These are phyloP conservation scores for Parietaria judaica DNA, from an alignment of 306 rosid genomes.

Conservation along the genomic window DNA sequence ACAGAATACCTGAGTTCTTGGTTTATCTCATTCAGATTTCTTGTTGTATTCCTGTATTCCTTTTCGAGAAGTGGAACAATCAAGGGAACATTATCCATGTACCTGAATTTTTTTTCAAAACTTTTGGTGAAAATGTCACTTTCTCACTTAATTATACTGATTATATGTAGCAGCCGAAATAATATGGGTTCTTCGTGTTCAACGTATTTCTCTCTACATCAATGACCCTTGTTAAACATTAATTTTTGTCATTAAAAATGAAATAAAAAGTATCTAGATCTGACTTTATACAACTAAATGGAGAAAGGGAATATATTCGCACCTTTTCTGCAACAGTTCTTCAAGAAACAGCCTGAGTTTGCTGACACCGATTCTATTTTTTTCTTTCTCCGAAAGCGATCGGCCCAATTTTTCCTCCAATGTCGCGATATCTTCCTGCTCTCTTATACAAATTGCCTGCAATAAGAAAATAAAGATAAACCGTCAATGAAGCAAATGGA, in stretches of 20 bases:
- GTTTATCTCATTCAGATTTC: conserved; percentile 65
- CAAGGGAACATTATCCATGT: conserved; percentile 75
- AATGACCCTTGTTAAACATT: conserved; percentile 2
- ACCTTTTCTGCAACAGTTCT: conserved; percentile 88
- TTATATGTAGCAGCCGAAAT: too few relatives aligned
- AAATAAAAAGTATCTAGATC: too few relatives aligned
- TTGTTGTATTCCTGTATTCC: conserved; percentile 67
- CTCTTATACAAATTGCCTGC: conserved; percentile 77
- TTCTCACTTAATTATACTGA: too few relatives aligned
- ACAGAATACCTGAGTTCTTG: conserved; percentile 68
- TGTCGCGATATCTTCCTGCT: conserved; percentile 68
- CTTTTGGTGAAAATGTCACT: background rate
- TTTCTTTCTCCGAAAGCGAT: conserved; percentile 66
- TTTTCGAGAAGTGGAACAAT: conserved; percentile 97
- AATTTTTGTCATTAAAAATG: too few relatives aligned
- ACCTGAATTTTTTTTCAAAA: conserved; percentile 55
- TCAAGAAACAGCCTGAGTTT: conserved; percentile 75
- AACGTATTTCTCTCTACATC: too few relatives aligned
- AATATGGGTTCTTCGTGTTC: too few relatives aligned
- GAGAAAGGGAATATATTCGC: background rate
- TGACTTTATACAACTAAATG: background rate
- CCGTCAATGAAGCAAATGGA: background rate
- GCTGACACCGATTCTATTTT: conserved; percentile 89
- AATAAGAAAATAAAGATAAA: conserved; percentile 14
- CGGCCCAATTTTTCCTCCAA: conserved; percentile 84